A percentile compares a stretch with the other conserved stretches of the same genome.
These are phyloP conservation scores for Peronospora tabacina DNA, from an alignment of 352 stramenopile genomes.

Conservation along the genomic window DNA sequence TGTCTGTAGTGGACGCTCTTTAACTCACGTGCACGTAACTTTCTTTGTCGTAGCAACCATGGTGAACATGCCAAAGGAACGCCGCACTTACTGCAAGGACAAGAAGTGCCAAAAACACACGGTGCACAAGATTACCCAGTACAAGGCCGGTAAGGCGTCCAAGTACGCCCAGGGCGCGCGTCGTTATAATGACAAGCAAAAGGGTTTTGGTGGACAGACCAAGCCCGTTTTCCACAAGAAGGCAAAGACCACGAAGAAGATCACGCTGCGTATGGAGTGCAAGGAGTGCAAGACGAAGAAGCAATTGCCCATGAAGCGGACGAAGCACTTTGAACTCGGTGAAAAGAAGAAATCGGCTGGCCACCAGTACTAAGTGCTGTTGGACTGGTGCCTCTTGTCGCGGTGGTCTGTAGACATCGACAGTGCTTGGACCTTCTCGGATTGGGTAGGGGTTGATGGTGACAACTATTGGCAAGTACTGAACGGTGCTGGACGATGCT, in stretches of 20 bases:
- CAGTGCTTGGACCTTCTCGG: conserved; percentile 6
- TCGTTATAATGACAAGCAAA: conserved; percentile 99
- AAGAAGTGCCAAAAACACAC: conserved; percentile 99
- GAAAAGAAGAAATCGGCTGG: conserved; percentile 98
- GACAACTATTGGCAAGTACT: conserved; percentile 1
- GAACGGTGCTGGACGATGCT: conserved; percentile 20
- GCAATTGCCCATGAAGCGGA: conserved; percentile 98
- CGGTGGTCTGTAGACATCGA: conserved; percentile 12
- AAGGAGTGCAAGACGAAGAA: conserved; percentile 99
- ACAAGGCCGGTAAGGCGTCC: conserved; percentile 99
- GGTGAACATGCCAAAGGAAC: conserved; percentile 99
- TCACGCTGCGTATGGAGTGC: conserved; percentile 98
- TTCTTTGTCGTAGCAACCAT: conserved; percentile 85
- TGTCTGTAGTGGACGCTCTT: not conserved
- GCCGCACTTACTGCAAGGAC: conserved; percentile 97
- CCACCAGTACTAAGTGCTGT: conserved; percentile 92
- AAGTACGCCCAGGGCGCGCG: conserved; percentile 97
- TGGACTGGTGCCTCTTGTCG: not conserved
- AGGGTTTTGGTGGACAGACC: conserved; percentile 99
- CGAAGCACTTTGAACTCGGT: conserved; percentile 99
- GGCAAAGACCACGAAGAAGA: conserved; percentile 98
- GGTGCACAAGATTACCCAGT: conserved; percentile 99
- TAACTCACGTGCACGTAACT: conserved; percentile 1
- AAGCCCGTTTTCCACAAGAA: conserved; percentile 99
- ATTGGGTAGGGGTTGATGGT: conserved; percentile 1